A percentile compares a stretch with the other conserved stretches of the same genome.
Conservation (phyloP, 768 basidiomycete species). For the Holtermanniella nyarrowii region DNA sequence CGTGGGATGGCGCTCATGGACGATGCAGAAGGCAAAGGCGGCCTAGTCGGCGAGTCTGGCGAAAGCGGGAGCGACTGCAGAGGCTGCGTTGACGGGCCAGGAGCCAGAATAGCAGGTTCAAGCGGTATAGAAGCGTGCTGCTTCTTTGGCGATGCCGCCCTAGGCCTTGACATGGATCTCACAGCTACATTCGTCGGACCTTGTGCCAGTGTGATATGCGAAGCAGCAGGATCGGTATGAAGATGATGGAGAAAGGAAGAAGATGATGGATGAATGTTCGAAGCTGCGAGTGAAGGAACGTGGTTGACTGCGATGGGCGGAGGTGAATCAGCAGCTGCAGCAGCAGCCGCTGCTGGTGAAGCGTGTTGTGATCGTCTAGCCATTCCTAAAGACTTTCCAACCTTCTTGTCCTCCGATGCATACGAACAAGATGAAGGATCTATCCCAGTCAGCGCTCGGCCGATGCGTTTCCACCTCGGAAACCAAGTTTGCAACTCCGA, state of each 20-base stretch:
- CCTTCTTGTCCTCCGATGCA: too few relatives aligned
- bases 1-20: background rate
- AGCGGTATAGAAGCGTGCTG: constrained; percentile 1
- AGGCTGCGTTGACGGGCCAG: background rate
- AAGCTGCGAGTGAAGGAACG: background rate
- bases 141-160: constrained; percentile 1
- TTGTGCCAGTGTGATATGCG: constrained; percentile 32
- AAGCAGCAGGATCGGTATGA: constrained; percentile 34
- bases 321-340: too few relatives aligned
- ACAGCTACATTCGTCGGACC: constrained; percentile 1
- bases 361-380: too few relatives aligned
- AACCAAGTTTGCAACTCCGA: too few relatives aligned
- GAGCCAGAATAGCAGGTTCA: constrained; percentile 3
- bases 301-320: too few relatives aligned
- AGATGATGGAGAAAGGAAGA: constrained; percentile 37
- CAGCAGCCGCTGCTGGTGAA: too few relatives aligned
- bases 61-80: background rate
- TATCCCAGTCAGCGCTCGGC: too few relatives aligned
- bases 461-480: too few relatives aligned
- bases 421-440: too few relatives aligned
- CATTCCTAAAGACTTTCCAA: too few relatives aligned
- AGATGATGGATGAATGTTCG: constrained; percentile 15
- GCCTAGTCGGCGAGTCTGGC: background rate
- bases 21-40: background rate
- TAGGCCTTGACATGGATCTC: constrained; percentile 1